Evolutionary conservation across 2,329 filamentous ascomycete genomes (phyloP), one percentile per base, ranked within the genome.

Genomic region (Didymella glomerata): DNA sequence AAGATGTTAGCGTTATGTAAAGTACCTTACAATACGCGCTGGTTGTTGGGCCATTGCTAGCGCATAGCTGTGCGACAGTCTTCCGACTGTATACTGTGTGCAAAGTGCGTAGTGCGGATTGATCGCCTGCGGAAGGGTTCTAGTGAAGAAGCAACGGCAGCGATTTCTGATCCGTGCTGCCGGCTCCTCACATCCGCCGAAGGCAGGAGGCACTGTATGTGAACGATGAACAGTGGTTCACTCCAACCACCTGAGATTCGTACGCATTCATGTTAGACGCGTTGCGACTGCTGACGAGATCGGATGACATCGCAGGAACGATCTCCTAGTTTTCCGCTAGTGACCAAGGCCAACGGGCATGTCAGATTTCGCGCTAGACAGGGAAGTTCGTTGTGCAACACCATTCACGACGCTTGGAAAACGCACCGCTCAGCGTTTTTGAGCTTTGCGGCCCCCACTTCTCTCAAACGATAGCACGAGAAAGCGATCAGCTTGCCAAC

Each of bases 381-480:
- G 41, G 28, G 42, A 38, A 49, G 54, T 28, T 42, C 52, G 36
- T 41, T 40, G 20, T 40, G 49, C 30, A 36, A 50, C 49, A 48
- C 55, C 55, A 58, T 54, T 58, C 55, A 58, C 20, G 45, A 36
- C 42, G 57, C 41, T 41, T 55, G 57, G 57, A 51, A 27, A 42
- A 25, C 36, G 38, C 34, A 52, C 49, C 47, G 48, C 47, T 41
- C 44, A 48, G 42, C 57, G 40, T 48, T 50, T 60, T 32, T 48
- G 48, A 44, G 57, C 57, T 56, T 27, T 44, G 45, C 6, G 41
- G 22, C 28, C 56, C 53, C 56, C 56, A 59, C 56, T 42, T 42
- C 49, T 46, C 50, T 51, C 51, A 54, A 59, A 59, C 56, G 14
- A 59, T 59, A 59, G 56, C 56, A 54, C 41, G 47, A 46, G 46